Conservation (phyloP, 2,329 filamentous ascomycete genomes). For the Aspergillus proliferans region DNA sequence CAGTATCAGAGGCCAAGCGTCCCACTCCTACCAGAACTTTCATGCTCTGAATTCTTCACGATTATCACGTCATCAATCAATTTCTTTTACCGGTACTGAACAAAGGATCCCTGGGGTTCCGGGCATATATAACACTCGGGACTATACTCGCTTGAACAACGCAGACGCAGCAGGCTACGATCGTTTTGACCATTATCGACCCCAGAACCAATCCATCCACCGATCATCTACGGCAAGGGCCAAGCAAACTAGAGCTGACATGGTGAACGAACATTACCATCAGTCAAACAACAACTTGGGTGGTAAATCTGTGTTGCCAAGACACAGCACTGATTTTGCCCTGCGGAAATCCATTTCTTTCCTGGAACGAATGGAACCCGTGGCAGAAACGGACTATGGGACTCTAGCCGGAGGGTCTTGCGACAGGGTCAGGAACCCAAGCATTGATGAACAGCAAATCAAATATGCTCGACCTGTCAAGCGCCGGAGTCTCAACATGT, state of each 20-base stretch:
- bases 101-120: too few species aligned
- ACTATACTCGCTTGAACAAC: too few species aligned
- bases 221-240: background rate
- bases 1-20: background rate
- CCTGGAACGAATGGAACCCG: background rate
- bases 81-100: too few species aligned
- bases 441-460: slow-evolving; percentile 15
- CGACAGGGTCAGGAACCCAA: slow-evolving; percentile 20
- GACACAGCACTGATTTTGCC: slow-evolving; percentile 10
- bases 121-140: too few species aligned
- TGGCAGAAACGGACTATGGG: background rate
- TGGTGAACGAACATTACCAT: background rate
- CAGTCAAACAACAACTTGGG: background rate
- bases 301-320: background rate
- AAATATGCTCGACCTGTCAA: slow-evolving; percentile 12
- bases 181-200: too few species aligned
- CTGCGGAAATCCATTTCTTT: slow-evolving; percentile 15
- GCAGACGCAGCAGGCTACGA: too few species aligned
- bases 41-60: too few species aligned
- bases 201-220: background rate
- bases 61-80: too few species aligned
- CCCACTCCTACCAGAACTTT: background rate
- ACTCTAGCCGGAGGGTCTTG: background rate
- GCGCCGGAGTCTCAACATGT: slow-evolving; percentile 11
- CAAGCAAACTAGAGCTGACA: background rate